Base-by-base conservation (phyloP, 2,329 filamentous ascomycete species). In the Myriangium duriaei region DNA sequence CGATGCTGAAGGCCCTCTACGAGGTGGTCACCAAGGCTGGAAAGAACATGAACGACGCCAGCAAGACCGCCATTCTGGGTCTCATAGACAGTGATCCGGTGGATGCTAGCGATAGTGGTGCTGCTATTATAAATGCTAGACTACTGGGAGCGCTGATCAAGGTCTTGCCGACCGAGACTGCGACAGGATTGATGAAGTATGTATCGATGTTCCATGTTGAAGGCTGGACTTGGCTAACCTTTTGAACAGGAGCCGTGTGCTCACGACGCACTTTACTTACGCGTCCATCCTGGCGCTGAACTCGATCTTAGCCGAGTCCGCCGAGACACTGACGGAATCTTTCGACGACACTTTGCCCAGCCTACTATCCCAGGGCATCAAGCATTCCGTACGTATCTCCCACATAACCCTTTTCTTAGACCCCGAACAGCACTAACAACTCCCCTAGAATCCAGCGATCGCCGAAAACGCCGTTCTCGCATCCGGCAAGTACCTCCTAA, bases 1-100 rank as follows among this genome's bases (percentile, higher is more conserved):
- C 91, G 17, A 98, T 98, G 91, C 71, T 98, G 51, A 94, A 92
- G 66, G 91, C 91, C 3, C 64, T 98, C 32, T 95, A 92, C 55
- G 88, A 96, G 55, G 91, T 98, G 18, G 80, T 98, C 43, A 88
- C 84, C 67, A 94, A 94, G 61, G 88, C 87, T 12, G 91, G 91
- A 39, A 71, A 71, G 41, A 95, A 88, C 61, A 98, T 98, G 91
- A 87, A 83, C 50, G 91, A 96, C 51, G 66, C 78, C 14, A 95
- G 88, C 33, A 78, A 87, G 39, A 73, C 77, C 43, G 78, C 87
- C n/a, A 85, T 98, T 16, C 67, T 98, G 34, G 73, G 75, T 30
- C 68, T 98, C 34, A 95, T 98, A 52, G 91, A 96, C 57, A 77
- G 77, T 48, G 86, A 94, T 44, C 65, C 72, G 3, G 81, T 84